A percentile compares a stretch with the other conserved stretches of the same genome.
Evolutionary conservation across 2,329 filamentous ascomycete species (phyloP).

Genomic region (Didymella lethalis): DNA sequence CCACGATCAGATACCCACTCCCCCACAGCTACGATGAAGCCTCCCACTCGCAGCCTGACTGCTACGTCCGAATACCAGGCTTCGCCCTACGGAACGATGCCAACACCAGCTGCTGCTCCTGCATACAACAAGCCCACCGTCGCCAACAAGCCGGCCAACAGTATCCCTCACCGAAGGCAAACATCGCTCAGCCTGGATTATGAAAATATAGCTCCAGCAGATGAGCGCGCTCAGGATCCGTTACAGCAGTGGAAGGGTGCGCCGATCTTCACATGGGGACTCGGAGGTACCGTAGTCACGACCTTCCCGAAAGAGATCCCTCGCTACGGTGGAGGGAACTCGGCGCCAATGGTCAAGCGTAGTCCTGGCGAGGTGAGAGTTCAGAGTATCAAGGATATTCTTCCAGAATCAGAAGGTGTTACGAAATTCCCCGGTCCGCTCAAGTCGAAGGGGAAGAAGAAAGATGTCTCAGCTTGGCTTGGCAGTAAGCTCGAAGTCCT

Average conservation of each 20-base stretch:
- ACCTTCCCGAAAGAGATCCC: constrained; percentile 90
- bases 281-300: constrained; percentile 81
- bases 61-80: constrained; percentile 58
- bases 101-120: constrained; percentile 40
- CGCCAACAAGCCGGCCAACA: constrained; percentile 28
- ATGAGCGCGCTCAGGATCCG: constrained; percentile 70
- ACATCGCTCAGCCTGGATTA: constrained; percentile 56
- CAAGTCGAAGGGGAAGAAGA: constrained; percentile 92
- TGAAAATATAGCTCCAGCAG: constrained; percentile 64
- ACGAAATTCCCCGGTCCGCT: constrained; percentile 89
- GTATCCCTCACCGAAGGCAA: constrained; percentile 48
- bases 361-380: constrained; percentile 83
- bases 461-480: constrained; percentile 86
- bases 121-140: constrained; percentile 41
- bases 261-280: constrained; percentile 86
- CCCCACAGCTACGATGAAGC: constrained; percentile 62
- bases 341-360: constrained; percentile 79
- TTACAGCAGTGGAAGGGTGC: constrained; percentile 90
- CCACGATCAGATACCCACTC: constrained; percentile 66
- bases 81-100: constrained; percentile 60
- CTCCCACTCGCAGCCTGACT: constrained; percentile 52
- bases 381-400: constrained; percentile 75
- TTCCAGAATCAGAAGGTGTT: constrained; percentile 74
- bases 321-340: constrained; percentile 78
- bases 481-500: constrained; percentile 75